Evolutionary conservation across 345 rosid species (phyloP).

Genomic region (Eucalyptus marginata): DNA sequence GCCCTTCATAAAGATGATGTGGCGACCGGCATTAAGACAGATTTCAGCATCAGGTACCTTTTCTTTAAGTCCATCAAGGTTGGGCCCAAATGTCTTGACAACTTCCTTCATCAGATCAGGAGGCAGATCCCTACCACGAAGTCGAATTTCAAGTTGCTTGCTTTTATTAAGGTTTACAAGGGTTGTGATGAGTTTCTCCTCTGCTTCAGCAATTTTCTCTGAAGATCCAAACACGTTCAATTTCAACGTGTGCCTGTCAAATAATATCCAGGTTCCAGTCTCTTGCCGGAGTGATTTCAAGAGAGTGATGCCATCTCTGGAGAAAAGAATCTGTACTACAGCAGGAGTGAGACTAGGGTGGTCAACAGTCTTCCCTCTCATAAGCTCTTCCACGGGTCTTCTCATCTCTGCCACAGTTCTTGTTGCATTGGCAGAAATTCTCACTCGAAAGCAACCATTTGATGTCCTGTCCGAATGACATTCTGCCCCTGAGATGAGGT

Average conservation of each 20-base stretch:
- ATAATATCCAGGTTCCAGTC: slow-evolving; percentile 43
- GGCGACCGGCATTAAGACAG: slow-evolving; percentile 41
- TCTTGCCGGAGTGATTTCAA: slow-evolving; percentile 52
- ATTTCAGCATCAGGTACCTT: slow-evolving; percentile 52
- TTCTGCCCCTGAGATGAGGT: slow-evolving; percentile 26
- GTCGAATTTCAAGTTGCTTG: slow-evolving; percentile 56
- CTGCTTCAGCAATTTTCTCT: slow-evolving; percentile 27
- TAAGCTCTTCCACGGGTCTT: slow-evolving; percentile 64
- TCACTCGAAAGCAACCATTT: slow-evolving; percentile 55
- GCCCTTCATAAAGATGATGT: slow-evolving; percentile 49
- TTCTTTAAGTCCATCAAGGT: slow-evolving; percentile 58
- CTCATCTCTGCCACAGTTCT: slow-evolving; percentile 73
- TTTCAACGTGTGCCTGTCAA: slow-evolving; percentile 35
- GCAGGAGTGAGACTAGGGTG: slow-evolving; percentile 42
- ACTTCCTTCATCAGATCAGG: slow-evolving; percentile 69
- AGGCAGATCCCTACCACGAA: slow-evolving; percentile 45
- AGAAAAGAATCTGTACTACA: slow-evolving; percentile 44
- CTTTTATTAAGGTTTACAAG: slow-evolving; percentile 41
- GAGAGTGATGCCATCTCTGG: slow-evolving; percentile 41
- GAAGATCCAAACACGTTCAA: slow-evolving; percentile 57
- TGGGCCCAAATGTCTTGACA: slow-evolving; percentile 65
- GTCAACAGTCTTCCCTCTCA: slow-evolving; percentile 51
- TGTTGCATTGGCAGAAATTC: slow-evolving; percentile 63
- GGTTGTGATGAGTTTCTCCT: slow-evolving; percentile 41
- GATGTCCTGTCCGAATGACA: slow-evolving; percentile 28